These are phyloP conservation scores for Orychophragmus violaceus DNA, from an alignment of 345 rosid species.

Conservation along the genomic window DNA sequence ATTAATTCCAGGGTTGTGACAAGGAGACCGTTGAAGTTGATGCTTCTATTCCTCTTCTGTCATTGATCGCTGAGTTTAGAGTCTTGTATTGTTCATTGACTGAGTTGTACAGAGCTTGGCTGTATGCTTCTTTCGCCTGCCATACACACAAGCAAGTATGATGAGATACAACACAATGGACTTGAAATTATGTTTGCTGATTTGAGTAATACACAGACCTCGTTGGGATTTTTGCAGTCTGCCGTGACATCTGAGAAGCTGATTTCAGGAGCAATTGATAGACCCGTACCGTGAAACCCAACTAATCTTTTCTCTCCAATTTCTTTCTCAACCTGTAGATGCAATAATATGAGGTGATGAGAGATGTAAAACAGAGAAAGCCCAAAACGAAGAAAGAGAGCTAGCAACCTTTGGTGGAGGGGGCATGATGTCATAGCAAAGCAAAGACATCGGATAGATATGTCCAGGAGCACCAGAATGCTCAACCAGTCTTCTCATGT, in stretches of 20 bases:
- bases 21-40: constrained; percentile 58
- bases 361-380: neutral
- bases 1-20: constrained; percentile 80
- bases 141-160: neutral
- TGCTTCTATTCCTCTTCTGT: constrained; percentile 57
- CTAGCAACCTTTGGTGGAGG: constrained; percentile 63
- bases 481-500: constrained; percentile 82
- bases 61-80: constrained; percentile 61
- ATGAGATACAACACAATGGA: neutral
- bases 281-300: constrained; percentile 60
- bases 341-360: neutral
- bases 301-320: constrained; percentile 84
- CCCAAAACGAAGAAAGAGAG: neutral
- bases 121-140: constrained; percentile 69
- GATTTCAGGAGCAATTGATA: constrained; percentile 64
- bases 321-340: constrained; percentile 80
- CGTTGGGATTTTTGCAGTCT: constrained; percentile 51
- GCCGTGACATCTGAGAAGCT: constrained; percentile 48
- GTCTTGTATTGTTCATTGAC: constrained; percentile 61
- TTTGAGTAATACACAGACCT: constrained; percentile 45
- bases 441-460: constrained; percentile 69
- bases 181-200: neutral
- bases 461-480: constrained; percentile 81
- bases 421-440: constrained; percentile 92
- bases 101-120: constrained; percentile 48